Percentiles rank a stretch among this genome's conserved stretches.
Conservation (phyloP, 257 asterid species). For the Rehmannia glutinosa region DNA sequence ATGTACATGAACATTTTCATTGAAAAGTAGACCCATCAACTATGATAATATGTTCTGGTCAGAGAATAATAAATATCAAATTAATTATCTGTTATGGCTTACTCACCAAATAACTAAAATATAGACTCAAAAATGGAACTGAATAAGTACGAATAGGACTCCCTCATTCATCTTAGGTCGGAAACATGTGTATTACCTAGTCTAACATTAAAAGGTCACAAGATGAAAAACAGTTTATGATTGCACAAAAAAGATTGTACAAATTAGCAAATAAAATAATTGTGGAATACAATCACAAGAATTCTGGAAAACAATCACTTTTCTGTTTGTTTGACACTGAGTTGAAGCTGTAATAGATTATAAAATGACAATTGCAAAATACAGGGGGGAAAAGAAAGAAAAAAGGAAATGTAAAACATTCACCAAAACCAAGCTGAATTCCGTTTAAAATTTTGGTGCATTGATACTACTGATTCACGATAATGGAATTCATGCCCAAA, state of each 20-base stretch:
- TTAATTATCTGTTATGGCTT: background rate
- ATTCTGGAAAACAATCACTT: background rate
- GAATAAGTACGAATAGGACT: too few relatives aligned
- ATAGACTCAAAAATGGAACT: too few relatives aligned
- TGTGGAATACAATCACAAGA: background rate
- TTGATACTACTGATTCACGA: background rate
- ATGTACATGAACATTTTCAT: background rate
- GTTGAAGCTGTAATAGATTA: background rate
- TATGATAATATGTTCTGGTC: background rate
- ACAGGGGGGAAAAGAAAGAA: background rate
- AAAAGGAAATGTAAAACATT: background rate
- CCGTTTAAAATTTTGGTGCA: background rate
- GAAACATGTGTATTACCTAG: too few relatives aligned
- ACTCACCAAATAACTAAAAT: too few relatives aligned
- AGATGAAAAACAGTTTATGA: background rate
- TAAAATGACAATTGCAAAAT: background rate
- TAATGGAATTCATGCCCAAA: background rate
- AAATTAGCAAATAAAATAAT: background rate
- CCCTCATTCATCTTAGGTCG: too few relatives aligned
- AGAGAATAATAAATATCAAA: background rate
- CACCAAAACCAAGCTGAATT: background rate
- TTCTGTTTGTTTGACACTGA: background rate
- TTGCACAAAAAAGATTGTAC: background rate
- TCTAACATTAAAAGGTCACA: too few relatives aligned
- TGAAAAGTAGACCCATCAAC: background rate